These are phyloP conservation scores for Gynandropsis gynandra DNA, from an alignment of 345 rosid genomes.

Conservation along the genomic window DNA sequence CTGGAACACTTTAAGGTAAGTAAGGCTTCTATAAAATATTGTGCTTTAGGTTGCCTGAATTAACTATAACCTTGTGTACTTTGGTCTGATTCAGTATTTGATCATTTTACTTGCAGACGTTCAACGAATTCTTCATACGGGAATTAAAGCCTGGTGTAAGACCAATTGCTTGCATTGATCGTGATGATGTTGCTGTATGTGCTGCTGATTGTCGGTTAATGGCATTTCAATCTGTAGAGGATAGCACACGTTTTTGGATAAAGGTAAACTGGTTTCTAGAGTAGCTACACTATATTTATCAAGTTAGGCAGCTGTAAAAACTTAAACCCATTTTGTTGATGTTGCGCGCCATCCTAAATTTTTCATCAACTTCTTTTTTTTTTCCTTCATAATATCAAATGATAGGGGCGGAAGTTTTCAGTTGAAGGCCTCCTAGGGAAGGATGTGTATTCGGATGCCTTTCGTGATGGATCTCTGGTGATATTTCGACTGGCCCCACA, in stretches of 20 bases:
- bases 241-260: conserved; percentile 76
- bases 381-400: not conserved
- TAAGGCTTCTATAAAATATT: not conserved
- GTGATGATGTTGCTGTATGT: conserved; percentile 59
- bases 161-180: conserved; percentile 48
- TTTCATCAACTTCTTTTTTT: conserved; percentile 4
- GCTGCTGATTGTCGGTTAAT: conserved; percentile 85
- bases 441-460: conserved; percentile 38
- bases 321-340: too few relatives aligned
- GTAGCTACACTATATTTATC: conserved; percentile 2
- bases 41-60: conserved; percentile 1
- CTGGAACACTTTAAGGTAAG: conserved; percentile 81
- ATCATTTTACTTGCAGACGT: conserved; percentile 46
- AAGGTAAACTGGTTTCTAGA: conserved; percentile 42
- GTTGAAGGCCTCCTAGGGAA: conserved; percentile 78
- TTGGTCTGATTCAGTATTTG: not conserved
- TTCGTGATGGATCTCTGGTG: conserved; percentile 68
- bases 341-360: conserved; percentile 1
- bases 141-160: conserved; percentile 81
- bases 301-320: not conserved
- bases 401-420: conserved; percentile 79
- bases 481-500: conserved; percentile 93
- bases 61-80: not conserved
- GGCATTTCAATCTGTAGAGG: conserved; percentile 64
- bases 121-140: conserved; percentile 85